phyloP scores from a whole-genome alignment of 2,329 filamentous ascomycete genomes.

The Apiospora aurea region DNA sequence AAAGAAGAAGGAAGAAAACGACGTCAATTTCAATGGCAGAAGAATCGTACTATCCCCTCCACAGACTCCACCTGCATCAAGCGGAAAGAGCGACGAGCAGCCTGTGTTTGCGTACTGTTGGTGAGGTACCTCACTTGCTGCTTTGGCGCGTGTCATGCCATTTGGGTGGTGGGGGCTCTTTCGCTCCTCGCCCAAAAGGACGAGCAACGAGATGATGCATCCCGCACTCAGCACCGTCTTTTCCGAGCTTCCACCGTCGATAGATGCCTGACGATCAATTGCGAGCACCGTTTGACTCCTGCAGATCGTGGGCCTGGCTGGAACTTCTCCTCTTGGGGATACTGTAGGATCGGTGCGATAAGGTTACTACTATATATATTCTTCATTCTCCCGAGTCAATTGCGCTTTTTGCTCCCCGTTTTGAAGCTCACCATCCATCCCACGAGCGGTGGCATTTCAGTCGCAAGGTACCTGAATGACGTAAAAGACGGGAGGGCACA shows the following conservation, averaged over 20 bases:
- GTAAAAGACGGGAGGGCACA: constrained; percentile 12
- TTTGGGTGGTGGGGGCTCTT: constrained; percentile 6
- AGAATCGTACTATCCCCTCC: not conserved
- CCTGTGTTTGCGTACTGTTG: not conserved
- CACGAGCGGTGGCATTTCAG: not conserved
- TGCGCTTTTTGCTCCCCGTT: not conserved
- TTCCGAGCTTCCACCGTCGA: constrained; percentile 4
- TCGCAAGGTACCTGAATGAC: not conserved
- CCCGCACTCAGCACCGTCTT: not conserved
- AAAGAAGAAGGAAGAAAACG: constrained; percentile 6
- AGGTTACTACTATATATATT: too few relatives aligned
- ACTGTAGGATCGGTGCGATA: too few relatives aligned
- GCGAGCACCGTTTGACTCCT: not conserved
- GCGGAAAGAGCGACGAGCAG: not conserved
- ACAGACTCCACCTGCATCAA: constrained; percentile 7
- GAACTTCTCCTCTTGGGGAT: not conserved
- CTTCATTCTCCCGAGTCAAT: not conserved
- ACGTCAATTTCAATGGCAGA: constrained; percentile 9
- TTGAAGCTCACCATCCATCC: not conserved
- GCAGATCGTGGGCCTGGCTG: not conserved
- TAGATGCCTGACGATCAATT: not conserved
- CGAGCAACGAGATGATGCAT: not conserved
- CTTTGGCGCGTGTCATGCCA: constrained; percentile 14
- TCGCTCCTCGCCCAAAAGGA: not conserved
- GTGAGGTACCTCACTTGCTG: not conserved